A percentile compares a stretch with the other conserved stretches of the same genome.
Conservation (phyloP, 495 filamentous ascomycete species). For the Aspergillus nidulans region DNA sequence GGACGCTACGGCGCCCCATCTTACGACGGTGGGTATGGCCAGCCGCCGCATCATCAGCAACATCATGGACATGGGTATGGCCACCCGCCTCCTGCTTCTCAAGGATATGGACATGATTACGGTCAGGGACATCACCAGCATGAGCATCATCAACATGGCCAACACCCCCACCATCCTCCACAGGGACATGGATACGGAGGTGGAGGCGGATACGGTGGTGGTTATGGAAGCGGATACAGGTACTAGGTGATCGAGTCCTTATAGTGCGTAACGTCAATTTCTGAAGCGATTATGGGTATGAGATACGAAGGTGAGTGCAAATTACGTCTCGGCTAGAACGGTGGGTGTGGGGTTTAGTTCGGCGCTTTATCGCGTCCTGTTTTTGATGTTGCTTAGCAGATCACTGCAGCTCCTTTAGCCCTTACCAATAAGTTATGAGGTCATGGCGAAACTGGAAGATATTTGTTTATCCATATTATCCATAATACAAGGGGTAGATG, state of each 20-base stretch:
- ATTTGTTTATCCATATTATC: background rate
- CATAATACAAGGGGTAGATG: background rate
- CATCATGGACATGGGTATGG: slow-evolving; percentile 1
- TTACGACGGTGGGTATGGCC: background rate
- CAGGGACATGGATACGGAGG: slow-evolving; percentile 2
- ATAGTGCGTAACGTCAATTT: background rate
- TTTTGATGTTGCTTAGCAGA: background rate
- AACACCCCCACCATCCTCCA: background rate
- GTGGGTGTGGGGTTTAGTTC: background rate
- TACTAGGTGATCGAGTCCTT: background rate
- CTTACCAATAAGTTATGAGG: background rate
- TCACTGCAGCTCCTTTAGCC: background rate
- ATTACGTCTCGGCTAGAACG: background rate
- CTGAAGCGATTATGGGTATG: background rate
- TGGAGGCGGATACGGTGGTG: background rate
- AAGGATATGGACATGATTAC: slow-evolving; percentile 4
- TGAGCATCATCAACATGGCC: slow-evolving; percentile 3
- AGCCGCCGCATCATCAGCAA: background rate
- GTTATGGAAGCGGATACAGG: background rate
- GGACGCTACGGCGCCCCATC: slow-evolving; percentile 1
- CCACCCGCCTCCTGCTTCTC: background rate
- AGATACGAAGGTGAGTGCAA: background rate
- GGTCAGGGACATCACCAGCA: background rate
- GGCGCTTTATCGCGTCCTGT: background rate
- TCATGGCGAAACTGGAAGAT: too few relatives aligned